Evolutionary conservation across 257 asterid genomes (phyloP).

Genomic region (Solanum rostratum): DNA sequence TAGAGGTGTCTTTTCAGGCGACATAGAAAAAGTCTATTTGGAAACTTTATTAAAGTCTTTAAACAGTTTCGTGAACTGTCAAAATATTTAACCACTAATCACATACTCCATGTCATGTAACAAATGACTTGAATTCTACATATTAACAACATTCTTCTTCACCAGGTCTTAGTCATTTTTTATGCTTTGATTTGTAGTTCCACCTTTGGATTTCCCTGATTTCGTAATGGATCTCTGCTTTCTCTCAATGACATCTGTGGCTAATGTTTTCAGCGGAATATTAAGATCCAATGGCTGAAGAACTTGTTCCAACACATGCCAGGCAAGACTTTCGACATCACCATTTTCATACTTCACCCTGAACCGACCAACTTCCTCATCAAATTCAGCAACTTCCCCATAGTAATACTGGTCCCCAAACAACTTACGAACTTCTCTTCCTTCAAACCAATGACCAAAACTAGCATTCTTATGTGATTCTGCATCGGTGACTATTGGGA

Average conservation of each 20-base stretch:
- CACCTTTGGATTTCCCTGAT: not conserved
- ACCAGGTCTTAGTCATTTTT: conserved; percentile 2
- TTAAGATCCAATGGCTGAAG: conserved; percentile 44
- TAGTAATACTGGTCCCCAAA: conserved; percentile 24
- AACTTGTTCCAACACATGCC: conserved; percentile 37
- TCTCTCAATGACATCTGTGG: conserved; percentile 23
- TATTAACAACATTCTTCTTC: not conserved
- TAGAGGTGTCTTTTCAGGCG: not conserved
- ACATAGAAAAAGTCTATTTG: not conserved
- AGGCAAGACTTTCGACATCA: conserved; percentile 53
- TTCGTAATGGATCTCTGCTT: conserved; percentile 18
- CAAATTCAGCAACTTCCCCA: conserved; percentile 37
- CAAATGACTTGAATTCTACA: too few relatives aligned
- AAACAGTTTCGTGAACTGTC: not conserved
- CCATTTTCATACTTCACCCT: conserved; percentile 54
- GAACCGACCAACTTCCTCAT: conserved; percentile 43
- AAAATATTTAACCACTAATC: too few relatives aligned
- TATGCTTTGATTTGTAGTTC: not conserved
- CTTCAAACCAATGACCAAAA: conserved; percentile 54
- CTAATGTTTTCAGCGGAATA: conserved; percentile 37
- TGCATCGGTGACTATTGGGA: conserved; percentile 7
- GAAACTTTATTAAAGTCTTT: not conserved
- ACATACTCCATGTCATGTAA: too few relatives aligned
- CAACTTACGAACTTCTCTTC: conserved; percentile 40
- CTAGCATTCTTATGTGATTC: conserved; percentile 6